Conservation (phyloP, 1,284 basidiomycete genomes). For the Moesziomyces sp. region DNA sequence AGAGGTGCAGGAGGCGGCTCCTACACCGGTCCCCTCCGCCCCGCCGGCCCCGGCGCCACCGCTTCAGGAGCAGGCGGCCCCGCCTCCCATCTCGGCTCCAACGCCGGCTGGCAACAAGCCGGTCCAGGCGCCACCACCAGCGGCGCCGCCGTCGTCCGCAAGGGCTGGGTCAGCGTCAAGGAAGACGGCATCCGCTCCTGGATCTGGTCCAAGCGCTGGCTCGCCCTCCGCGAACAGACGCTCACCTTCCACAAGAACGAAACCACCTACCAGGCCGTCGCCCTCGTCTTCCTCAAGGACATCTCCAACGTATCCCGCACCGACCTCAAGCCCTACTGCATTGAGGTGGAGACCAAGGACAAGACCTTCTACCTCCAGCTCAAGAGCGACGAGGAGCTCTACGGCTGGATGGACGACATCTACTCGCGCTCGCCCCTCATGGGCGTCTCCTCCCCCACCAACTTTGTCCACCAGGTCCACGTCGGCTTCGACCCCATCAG, state of each 20-base stretch:
- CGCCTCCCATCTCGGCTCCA: slow-evolving; percentile 26
- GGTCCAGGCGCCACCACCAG: slow-evolving; percentile 44
- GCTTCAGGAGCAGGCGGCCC: slow-evolving; percentile 24
- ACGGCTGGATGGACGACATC: slow-evolving; percentile 95
- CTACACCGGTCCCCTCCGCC: slow-evolving; percentile 59
- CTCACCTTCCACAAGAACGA: slow-evolving; percentile 91
- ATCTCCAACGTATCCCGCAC: slow-evolving; percentile 88
- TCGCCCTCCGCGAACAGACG: slow-evolving; percentile 83
- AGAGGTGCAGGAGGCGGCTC: slow-evolving; percentile 59
- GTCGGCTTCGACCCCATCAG: slow-evolving; percentile 95
- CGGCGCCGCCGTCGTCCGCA: slow-evolving; percentile 58
- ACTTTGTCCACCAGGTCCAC: slow-evolving; percentile 98
- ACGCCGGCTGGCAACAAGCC: slow-evolving; percentile 44
- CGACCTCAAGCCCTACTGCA: slow-evolving; percentile 90
- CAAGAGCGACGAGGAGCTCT: slow-evolving; percentile 93
- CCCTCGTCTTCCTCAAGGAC: slow-evolving; percentile 78
- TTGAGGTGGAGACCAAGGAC: slow-evolving; percentile 80
- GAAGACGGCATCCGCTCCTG: slow-evolving; percentile 75
- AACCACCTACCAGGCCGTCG: slow-evolving; percentile 75
- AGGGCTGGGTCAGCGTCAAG: slow-evolving; percentile 67
- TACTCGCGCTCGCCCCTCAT: slow-evolving; percentile 90
- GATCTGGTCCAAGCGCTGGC: slow-evolving; percentile 91
- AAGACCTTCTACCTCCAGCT: slow-evolving; percentile 81
- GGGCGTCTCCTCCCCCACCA: slow-evolving; percentile 92
- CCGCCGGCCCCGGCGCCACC: slow-evolving; percentile 55